Conservation (phyloP, 352 stramenopile genomes). For the Globisporangium paddicum region DNA sequence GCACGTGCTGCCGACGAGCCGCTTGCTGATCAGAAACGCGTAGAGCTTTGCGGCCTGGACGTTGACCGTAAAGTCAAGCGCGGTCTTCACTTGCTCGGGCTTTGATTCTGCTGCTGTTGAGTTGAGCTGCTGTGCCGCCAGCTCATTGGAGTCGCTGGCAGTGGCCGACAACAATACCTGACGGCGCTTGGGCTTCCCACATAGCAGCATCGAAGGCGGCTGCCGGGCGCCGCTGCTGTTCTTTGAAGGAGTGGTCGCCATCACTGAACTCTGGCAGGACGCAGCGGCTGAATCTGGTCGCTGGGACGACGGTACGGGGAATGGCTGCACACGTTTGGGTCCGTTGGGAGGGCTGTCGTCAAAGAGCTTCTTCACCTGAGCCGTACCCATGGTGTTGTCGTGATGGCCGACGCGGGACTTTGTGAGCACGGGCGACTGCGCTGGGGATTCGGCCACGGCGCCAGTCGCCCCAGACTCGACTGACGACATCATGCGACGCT, state of each 20-base stretch:
- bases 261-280: conserved; percentile 9
- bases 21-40: conserved; percentile 41
- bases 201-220: conserved; percentile 5
- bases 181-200: conserved; percentile 15
- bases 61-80: conserved; percentile 22
- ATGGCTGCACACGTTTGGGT: conserved; percentile 7
- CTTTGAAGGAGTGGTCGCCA: conserved; percentile 10
- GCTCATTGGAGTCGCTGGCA: not conserved
- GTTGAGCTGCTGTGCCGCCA: conserved; percentile 3
- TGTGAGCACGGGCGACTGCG: not conserved
- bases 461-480: not conserved
- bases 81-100: not conserved
- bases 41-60: conserved; percentile 42
- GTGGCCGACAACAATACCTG: conserved; percentile 3
- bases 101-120: not conserved
- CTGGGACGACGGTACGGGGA: not conserved
- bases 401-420: not conserved
- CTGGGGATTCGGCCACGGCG: not conserved
- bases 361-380: not conserved
- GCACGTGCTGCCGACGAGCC: conserved; percentile 39
- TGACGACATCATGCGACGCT: conserved; percentile 33
- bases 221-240: not conserved
- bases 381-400: not conserved
- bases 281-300: not conserved
- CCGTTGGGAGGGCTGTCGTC: conserved; percentile 6